Base-by-base conservation (phyloP, 306 rosid genomes). In the Psophocarpus tetragonolobus region DNA sequence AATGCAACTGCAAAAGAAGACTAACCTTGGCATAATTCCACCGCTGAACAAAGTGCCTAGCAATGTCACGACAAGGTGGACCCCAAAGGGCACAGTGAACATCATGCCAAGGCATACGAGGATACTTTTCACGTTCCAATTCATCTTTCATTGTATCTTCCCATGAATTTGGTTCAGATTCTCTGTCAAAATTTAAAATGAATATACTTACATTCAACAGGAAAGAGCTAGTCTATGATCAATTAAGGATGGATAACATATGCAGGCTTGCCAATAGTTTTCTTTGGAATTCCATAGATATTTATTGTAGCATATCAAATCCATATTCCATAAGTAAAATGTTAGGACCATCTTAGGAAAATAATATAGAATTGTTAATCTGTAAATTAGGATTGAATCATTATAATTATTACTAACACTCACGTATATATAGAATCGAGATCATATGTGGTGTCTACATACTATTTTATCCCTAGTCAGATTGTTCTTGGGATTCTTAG, bases 31-130 rank as follows among this genome's bases (percentile, higher is more conserved):
- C 98, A 74, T 96, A 96, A 86, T 96, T 96, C 99, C 99, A 96
- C 69, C 99, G 90, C 89, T 96, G 99, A 86, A 96, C 99, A 85
- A 96, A 96, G 79, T 96, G 99, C 84, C 99, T 92, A 70, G 99
- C 99, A 73, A 92, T 76, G 65, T 96, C 99, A 77, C 96, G 98
- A 85, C 99, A 96, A 45, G 99, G 94, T 81, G 99, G 97, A 71
- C 99, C 99, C 97, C 96, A 93, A 71, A 96, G 91, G 81, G 98
- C 97, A 81, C 99, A 96, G 51, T 92, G 98, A 76, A 96, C 98
- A 69, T 96, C 99, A 80, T 96, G 98, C 99, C 99, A 96, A 71
- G 99, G 99, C 99, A 96, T 92, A 27, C 99, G 98, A 30, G 99
- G 99, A 84, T 90, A 92, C 71, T 86, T 96, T 69, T 20, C 70